Evolutionary conservation across 2,329 filamentous ascomycete species (phyloP), one percentile per base, ranked within the genome.

Genomic region (Fusarium protoensiforme): DNA sequence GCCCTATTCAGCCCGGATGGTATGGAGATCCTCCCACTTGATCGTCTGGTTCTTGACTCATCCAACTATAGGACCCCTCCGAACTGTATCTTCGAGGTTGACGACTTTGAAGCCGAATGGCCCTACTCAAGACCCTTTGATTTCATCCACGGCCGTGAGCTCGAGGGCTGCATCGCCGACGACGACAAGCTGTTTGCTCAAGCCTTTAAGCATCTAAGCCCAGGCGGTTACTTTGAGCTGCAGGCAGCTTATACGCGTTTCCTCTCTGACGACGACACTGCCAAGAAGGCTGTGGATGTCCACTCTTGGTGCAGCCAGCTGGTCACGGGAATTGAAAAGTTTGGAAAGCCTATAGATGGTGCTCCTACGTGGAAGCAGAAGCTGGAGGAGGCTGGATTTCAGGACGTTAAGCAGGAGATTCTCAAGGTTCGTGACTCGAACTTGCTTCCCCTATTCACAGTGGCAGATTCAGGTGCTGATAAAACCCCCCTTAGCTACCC

Each of bases 1-100:
- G 68, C 27, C 68, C 68, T 13, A 70, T 70, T 3, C 68, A 70
- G 22, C 68, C 68, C 35, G 39, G 31, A n/a, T 70, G 68, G 68
- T 70, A 65, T 9, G n/a, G 4, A 38, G 2, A 11, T 13, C 16
- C 11, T 57, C 7, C 5, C 18, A 16, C 22, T 20, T 29, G 4
- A 10, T 5, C 6, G 16, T 20, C 22, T 13, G 4, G 31, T 16
- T 4, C 14, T 7, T 1, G 27, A 39, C 7, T 35, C 16, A 18
- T 39, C 27, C 5, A 7, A 29, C 11, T 16, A 16, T 10, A 68
- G 66, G 66, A 57, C 57, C 3, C 66, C 66, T 3, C 57, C 63
- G 2, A 68, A 68, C n/a, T 68, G 66, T 13, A 5, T 27, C 24
- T 69, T 69, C 7, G 66, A 69, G 22, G 63, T 69, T 1, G 66